Percentiles rank a stretch among this genome's conserved stretches.
These are phyloP conservation scores for Hypoxylon subgilvum DNA, from an alignment of 495 filamentous ascomycete genomes.

Conservation along the genomic window DNA sequence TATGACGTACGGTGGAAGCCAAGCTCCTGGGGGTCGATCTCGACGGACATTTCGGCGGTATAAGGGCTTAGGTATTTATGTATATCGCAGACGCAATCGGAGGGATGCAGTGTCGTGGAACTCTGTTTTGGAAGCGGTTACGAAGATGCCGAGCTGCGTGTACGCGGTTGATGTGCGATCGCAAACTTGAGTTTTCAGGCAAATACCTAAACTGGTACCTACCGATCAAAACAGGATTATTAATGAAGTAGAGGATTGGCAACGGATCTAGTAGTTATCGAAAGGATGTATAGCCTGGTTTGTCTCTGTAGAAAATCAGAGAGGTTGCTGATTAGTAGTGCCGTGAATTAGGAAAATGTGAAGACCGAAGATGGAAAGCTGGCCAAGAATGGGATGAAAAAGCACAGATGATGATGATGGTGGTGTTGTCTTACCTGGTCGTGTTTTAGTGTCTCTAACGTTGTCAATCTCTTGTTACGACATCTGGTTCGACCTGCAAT, in stretches of 20 bases:
- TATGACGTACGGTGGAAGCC: conserved; percentile 82
- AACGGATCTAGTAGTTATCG: conserved; percentile 7
- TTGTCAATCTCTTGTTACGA: conserved; percentile 29
- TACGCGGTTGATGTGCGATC: conserved; percentile 11
- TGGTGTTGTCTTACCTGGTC: neutral
- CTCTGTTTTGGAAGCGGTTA: conserved; percentile 1
- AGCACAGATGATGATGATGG: conserved; percentile 26
- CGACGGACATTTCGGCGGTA: conserved; percentile 78
- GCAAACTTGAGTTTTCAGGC: conserved; percentile 13
- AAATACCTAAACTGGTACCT: neutral
- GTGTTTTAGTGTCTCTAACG: neutral
- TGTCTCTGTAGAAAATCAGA: conserved; percentile 1
- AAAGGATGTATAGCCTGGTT: neutral
- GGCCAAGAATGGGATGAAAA: conserved; percentile 25
- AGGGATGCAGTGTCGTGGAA: conserved; percentile 1
- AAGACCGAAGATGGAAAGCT: conserved; percentile 33
- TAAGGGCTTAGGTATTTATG: conserved; percentile 1
- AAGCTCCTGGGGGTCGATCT: conserved; percentile 89
- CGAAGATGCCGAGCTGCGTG: conserved; percentile 7
- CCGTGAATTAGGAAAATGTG: conserved; percentile 12
- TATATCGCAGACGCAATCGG: neutral
- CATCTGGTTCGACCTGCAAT: conserved; percentile 23
- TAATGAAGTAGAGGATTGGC: conserved; percentile 16
- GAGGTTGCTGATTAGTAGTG: conserved; percentile 6
- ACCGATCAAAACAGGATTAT: conserved; percentile 35